Evolutionary conservation across 768 basidiomycete species (phyloP), one percentile per base, ranked within the genome.

Genomic region (Pleurotus eryngii): DNA sequence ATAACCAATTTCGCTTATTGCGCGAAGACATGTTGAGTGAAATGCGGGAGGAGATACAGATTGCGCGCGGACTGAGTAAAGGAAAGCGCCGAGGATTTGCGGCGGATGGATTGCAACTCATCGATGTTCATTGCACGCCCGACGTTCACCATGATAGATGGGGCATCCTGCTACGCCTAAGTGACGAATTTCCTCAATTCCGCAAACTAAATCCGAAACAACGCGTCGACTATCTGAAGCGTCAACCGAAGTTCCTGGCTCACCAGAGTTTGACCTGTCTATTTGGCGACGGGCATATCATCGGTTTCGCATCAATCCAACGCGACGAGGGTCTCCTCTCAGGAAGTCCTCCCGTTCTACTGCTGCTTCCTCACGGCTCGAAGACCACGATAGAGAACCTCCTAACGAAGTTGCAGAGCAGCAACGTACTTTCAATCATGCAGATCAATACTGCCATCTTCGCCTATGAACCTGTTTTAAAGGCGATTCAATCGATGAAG

Each of bases 1-100:
- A 89, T 59, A 85, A 86, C 49, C 84, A 84, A 50, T 89, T 85
- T 65, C 79, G 87, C 7, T 72, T 89, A 15, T 65, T 86, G 8
- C 70, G 87, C 6, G 86, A 87, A 60, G 86, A 85, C 49, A 83
- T 85, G 81, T 53, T 86, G 2, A 70, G 76, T 56, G 81, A 84
- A 57, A 73, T 86, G 49, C 74, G 74, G 20, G 85, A 87, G 9
- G 84, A 85, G 59, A 61, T 86, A 9, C 74, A 77, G 57, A 70
- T 79, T 8, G 72, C 68, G 2, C 60, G 73, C 1, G 63, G 67
- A 18, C 65, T 71, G 64, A 74, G 78, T 61, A 76, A 77, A 58
- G 76, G 77, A 0, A 60, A 66, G 12, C 67, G 67, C 27, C 72
- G 78, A 2, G 79, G 76, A 2, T 55, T 73, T 1, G 63, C 67